Base-by-base conservation (phyloP, 805 yeast genomes). In the Barnettozyma botsteinii region DNA sequence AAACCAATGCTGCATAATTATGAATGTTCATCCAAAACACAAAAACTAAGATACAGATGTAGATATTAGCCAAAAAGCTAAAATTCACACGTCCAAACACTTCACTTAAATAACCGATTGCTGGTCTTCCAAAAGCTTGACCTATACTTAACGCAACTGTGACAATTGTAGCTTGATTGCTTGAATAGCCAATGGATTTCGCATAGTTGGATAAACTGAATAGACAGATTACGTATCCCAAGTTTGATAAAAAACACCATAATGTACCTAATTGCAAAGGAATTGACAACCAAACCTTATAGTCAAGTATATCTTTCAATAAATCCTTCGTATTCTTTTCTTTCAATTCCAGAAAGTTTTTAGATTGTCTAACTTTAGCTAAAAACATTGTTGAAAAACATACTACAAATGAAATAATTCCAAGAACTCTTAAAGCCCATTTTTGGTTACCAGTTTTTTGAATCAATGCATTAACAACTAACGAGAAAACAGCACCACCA, bases 91-190 rank as follows among this genome's bases (percentile, higher is more conserved):
- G 60, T 1, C 81, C 81, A 35, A 56, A 52, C 30, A 54, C 58
- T 41, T 73, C 78, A 39, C 73, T 70, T 1, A 60, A 24, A 3
- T 61, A 45, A 1, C 79, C 81, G 51, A 73, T 64, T 11, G 53
- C 8, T 2, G 78, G 76, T 50, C 81, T 61, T 6, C 79, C 79
- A 13, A 73, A 44, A 6, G 65, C 58, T 50, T 75, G 79, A 0
- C 68, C 64, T 8, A 67, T 64, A 44, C 71, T 73, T 41, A 72
- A 51, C 10, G 69, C 59, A 1, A 75, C 75, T 4, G 73, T 67
- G 27, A 69, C 49, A 20, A 62, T 58, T 10, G 77, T 64, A 18
- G 73, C 76, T 38, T 73, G 66, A 21, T 58, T 54, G 10, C 62
- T 41, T 0, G 70, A 45, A 33, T 66, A 51, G 0, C 87, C 88